Percentiles rank a stretch among this genome's conserved stretches.
Conservation (phyloP, 2,329 filamentous ascomycete species). For the Fusarium sp. region DNA sequence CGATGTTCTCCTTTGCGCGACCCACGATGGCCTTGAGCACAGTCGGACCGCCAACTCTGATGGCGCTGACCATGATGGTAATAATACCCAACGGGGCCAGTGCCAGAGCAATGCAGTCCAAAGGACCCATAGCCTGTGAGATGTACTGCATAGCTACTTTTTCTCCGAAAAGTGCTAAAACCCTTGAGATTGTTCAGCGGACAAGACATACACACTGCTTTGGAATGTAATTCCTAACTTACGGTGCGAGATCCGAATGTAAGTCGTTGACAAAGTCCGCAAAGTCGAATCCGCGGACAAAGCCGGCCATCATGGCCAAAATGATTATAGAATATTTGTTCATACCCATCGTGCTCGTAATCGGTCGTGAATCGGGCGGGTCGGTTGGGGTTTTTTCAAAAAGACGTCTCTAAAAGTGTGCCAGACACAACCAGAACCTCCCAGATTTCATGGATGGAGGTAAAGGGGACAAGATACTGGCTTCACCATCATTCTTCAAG, state of each 20-base stretch:
- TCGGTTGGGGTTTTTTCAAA: not conserved
- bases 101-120: constrained; percentile 60
- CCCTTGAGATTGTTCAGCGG: not conserved
- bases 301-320: not conserved
- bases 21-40: constrained; percentile 59
- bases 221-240: no score
- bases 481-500: not conserved
- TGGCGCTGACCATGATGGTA: constrained; percentile 56
- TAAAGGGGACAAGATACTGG: fast-evolving
- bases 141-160: constrained; percentile 61
- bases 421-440: not conserved
- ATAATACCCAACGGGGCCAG: constrained; percentile 59
- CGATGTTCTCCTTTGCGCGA: constrained; percentile 55
- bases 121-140: constrained; percentile 53
- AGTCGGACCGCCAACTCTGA: constrained; percentile 57
- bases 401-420: not conserved
- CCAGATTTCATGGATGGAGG: not conserved
- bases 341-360: not conserved
- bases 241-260: no score
- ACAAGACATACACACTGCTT: no score
- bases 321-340: not conserved
- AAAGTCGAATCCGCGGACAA: no score
- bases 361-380: not conserved
- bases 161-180: constrained; percentile 54
- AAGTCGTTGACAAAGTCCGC: no score